Conservation (phyloP, 768 basidiomycete genomes). For the Pisolithus sp. region DNA sequence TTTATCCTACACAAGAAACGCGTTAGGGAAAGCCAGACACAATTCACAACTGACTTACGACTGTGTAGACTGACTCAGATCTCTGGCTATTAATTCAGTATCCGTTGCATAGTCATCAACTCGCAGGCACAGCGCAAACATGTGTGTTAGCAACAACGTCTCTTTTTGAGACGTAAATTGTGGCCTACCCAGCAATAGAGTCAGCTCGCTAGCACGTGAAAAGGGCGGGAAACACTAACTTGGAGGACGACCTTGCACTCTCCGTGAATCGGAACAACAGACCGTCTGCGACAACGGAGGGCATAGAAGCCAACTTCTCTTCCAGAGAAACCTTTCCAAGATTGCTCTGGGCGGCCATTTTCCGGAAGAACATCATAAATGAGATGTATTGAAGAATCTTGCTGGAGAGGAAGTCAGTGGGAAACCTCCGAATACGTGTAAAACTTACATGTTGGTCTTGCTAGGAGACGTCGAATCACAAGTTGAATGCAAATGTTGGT, state of each 20-base stretch:
- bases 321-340: slow-evolving; percentile 48
- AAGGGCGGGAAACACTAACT: slow-evolving; percentile 35
- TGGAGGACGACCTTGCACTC: slow-evolving; percentile 54
- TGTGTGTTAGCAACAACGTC: slow-evolving; percentile 66
- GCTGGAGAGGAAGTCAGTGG: slow-evolving; percentile 32
- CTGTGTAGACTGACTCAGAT: slow-evolving; percentile 56
- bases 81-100: slow-evolving; percentile 58
- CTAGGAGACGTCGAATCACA: slow-evolving; percentile 42
- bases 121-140: slow-evolving; percentile 76
- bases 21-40: slow-evolving; percentile 1
- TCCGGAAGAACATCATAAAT: slow-evolving; percentile 68
- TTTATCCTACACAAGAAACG: slow-evolving; percentile 40
- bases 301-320: slow-evolving; percentile 52
- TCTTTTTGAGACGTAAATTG: slow-evolving; percentile 62
- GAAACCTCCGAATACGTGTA: background rate
- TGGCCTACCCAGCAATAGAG: slow-evolving; percentile 23
- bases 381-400: slow-evolving; percentile 79
- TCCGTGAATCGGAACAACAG: slow-evolving; percentile 80
- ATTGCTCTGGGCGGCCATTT: slow-evolving; percentile 28
- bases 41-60: slow-evolving; percentile 46
- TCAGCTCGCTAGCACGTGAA: background rate
- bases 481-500: slow-evolving; percentile 47
- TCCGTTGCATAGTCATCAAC: slow-evolving; percentile 76
- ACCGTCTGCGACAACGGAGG: slow-evolving; percentile 63
- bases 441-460: slow-evolving; percentile 55